Evolutionary conservation across 2,329 filamentous ascomycete species (phyloP).

Genomic region (Nothophoma quercina): DNA sequence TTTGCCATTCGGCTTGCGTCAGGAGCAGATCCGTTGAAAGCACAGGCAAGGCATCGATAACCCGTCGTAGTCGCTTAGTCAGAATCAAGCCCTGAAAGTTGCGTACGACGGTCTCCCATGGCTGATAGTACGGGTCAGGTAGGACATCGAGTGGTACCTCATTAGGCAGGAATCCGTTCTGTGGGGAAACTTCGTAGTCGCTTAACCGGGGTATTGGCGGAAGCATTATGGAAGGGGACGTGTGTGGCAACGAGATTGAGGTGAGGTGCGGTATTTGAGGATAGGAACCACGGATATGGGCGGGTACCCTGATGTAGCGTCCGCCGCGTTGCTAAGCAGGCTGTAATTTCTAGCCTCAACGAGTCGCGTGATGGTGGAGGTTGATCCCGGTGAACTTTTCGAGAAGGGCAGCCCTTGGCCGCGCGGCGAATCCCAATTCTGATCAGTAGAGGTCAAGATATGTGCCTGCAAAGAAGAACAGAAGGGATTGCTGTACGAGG

Average conservation of each 20-base stretch:
- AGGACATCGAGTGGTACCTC: slow-evolving; percentile 80
- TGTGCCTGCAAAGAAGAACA: neutral
- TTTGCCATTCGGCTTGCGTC: slow-evolving; percentile 88
- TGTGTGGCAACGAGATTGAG: slow-evolving; percentile 1
- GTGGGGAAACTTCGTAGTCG: slow-evolving; percentile 81
- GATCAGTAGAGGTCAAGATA: neutral
- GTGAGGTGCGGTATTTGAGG: slow-evolving; percentile 6
- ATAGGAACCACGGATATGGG: slow-evolving; percentile 4
- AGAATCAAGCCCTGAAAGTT: slow-evolving; percentile 89
- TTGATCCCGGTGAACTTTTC: slow-evolving; percentile 1
- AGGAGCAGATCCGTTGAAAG: slow-evolving; percentile 83
- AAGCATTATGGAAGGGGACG: slow-evolving; percentile 44
- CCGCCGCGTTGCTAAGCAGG: slow-evolving; percentile 15
- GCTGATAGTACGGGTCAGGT: slow-evolving; percentile 89
- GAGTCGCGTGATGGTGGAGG: slow-evolving; percentile 3
- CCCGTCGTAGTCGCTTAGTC: slow-evolving; percentile 79
- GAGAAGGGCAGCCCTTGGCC: slow-evolving; percentile 12
- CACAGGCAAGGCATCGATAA: slow-evolving; percentile 81
- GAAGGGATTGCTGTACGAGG: neutral
- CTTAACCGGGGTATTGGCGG: slow-evolving; percentile 60
- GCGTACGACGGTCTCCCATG: slow-evolving; percentile 86
- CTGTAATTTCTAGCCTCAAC: slow-evolving; percentile 2
- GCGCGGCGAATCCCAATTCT: slow-evolving; percentile 3
- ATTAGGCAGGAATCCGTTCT: slow-evolving; percentile 87
- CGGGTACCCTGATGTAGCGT: slow-evolving; percentile 15